A percentile compares a stretch with the other conserved stretches of the same genome.
phyloP scores from a whole-genome alignment of 2,329 filamentous ascomycete species.

The Escovopsis sp. region DNA sequence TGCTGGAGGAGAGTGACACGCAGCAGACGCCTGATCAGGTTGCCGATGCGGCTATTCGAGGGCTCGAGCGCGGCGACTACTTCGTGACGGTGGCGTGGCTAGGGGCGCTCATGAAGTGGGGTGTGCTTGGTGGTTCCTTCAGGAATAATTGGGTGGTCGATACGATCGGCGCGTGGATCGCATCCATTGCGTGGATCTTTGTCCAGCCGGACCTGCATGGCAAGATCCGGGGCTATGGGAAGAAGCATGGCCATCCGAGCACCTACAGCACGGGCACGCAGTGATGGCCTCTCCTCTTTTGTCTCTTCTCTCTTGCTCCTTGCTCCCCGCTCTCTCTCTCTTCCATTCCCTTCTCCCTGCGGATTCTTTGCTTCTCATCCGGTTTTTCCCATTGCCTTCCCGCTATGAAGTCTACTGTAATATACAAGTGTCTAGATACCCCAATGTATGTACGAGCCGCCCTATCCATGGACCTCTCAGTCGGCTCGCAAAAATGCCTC shows the following conservation, averaged over 20 bases:
- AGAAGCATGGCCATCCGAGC: constrained; percentile 42
- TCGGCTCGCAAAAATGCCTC: background rate
- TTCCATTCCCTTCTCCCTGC: too few relatives aligned
- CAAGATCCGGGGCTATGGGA: constrained; percentile 40
- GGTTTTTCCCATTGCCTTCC: too few relatives aligned
- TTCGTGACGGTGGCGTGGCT: constrained; percentile 62
- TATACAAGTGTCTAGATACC: constrained; percentile 5
- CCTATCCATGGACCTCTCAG: too few relatives aligned
- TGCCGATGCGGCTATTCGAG: constrained; percentile 51
- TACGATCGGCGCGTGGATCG: constrained; percentile 37
- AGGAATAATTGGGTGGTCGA: constrained; percentile 47
- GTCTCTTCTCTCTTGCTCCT: background rate
- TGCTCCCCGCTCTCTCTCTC: background rate
- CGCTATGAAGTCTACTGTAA: background rate
- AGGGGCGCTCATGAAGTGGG: constrained; percentile 55
- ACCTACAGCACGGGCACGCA: constrained; percentile 23
- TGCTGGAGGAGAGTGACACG: constrained; percentile 71
- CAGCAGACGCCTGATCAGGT: constrained; percentile 65
- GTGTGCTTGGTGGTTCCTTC: constrained; percentile 35
- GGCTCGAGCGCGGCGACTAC: constrained; percentile 68
- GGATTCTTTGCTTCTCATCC: too few relatives aligned
- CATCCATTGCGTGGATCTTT: constrained; percentile 42
- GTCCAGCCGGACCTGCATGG: constrained; percentile 38
- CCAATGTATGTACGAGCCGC: constrained; percentile 1
- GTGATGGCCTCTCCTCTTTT: background rate